Evolutionary conservation across 148 eudicot genomes (phyloP).

Genomic region (Drosera capensis): DNA sequence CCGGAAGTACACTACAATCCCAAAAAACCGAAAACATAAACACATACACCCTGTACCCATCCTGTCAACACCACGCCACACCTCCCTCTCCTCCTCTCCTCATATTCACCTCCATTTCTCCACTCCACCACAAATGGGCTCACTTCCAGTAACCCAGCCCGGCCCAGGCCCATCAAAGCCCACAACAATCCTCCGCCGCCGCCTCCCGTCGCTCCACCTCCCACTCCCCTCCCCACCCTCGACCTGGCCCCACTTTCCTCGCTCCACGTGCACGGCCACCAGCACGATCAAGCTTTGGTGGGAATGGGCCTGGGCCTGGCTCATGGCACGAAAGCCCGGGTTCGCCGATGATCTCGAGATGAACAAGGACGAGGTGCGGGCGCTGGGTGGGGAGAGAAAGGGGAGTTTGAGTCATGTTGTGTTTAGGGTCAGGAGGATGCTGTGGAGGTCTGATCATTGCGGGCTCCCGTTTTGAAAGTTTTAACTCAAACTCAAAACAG

Average conservation of each 20-base stretch:
- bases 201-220: slow-evolving; percentile 49
- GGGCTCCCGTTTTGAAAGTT: too few relatives aligned
- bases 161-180: too few relatives aligned
- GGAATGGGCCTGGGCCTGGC: slow-evolving; percentile 58
- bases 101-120: too few relatives aligned
- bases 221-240: slow-evolving; percentile 12
- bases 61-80: too few relatives aligned
- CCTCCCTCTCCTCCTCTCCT: too few relatives aligned
- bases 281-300: slow-evolving; percentile 58
- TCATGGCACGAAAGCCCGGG: slow-evolving; percentile 46
- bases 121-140: too few relatives aligned
- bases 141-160: too few relatives aligned
- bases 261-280: slow-evolving; percentile 47
- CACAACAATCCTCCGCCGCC: slow-evolving; percentile 33
- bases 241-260: slow-evolving; percentile 17
- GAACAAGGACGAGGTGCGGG: slow-evolving; percentile 57
- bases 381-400: slow-evolving; percentile 34
- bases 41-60: too few relatives aligned
- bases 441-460: slow-evolving; percentile 33
- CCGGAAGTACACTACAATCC: too few relatives aligned
- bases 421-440: slow-evolving; percentile 36
- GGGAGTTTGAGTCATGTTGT: slow-evolving; percentile 58
- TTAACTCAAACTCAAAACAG: too few relatives aligned
- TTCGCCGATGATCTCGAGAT: slow-evolving; percentile 71
- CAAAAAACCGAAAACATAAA: too few relatives aligned